These are phyloP conservation scores for Cicer judaicum DNA, from an alignment of 306 rosid genomes.

Conservation along the genomic window DNA sequence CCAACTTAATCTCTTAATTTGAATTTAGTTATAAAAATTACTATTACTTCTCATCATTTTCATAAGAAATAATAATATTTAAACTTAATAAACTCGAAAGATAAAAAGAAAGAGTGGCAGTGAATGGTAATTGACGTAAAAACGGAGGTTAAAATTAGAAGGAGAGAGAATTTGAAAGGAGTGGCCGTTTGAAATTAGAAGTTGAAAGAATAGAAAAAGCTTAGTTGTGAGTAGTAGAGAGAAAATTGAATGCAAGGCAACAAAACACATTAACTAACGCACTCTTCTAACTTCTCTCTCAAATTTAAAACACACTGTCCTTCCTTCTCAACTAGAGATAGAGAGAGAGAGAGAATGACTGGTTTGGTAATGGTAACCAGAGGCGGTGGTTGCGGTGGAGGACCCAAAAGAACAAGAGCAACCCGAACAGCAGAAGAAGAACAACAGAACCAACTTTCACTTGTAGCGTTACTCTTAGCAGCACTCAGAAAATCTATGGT, in stretches of 20 bases:
- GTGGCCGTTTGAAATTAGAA: slow-evolving; percentile 71
- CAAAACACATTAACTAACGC: slow-evolving; percentile 47
- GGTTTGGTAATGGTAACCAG: slow-evolving; percentile 76
- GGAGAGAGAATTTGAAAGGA: slow-evolving; percentile 54
- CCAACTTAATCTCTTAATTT: background rate
- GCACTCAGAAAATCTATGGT: slow-evolving; percentile 93
- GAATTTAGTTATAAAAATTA: too few species aligned
- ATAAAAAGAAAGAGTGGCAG: slow-evolving; percentile 47
- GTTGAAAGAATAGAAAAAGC: background rate
- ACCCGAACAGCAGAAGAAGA: slow-evolving; percentile 60
- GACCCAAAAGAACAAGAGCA: slow-evolving; percentile 47
- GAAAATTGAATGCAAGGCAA: slow-evolving; percentile 59
- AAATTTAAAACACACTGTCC: slow-evolving; percentile 35
- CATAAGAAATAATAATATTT: too few species aligned
- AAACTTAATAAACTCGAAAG: too few species aligned
- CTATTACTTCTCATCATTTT: too few species aligned
- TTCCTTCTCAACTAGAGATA: background rate
- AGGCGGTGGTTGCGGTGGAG: slow-evolving; percentile 78
- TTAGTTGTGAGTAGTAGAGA: background rate
- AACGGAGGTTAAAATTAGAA: slow-evolving; percentile 31
- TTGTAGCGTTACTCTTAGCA: slow-evolving; percentile 60
- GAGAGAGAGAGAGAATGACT: slow-evolving; percentile 53
- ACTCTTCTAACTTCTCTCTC: slow-evolving; percentile 14
- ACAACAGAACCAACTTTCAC: slow-evolving; percentile 68
- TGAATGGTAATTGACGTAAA: slow-evolving; percentile 25